Base-by-base conservation (phyloP, 768 basidiomycete genomes). In the Collybia sordida region DNA sequence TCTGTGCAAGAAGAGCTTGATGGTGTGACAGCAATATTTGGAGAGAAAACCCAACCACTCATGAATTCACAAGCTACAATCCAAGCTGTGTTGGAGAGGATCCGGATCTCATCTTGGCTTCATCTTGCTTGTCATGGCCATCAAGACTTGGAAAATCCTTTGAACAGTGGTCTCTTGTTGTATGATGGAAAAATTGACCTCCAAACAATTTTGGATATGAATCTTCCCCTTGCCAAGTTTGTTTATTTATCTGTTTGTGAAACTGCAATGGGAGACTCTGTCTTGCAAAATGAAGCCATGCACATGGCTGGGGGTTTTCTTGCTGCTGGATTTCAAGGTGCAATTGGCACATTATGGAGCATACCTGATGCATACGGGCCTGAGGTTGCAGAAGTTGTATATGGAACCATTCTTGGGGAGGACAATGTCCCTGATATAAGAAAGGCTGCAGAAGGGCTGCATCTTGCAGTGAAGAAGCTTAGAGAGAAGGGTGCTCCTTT, bases 181-280 rank as follows among this genome's bases (percentile, higher is more conserved):
- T n/a, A n/a, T n/a, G n/a, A n/a, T n/a, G n/a, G n/a, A n/a, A n/a
- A n/a, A n/a, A n/a, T n/a, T n/a, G n/a, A n/a, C n/a, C n/a, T n/a
- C n/a, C n/a, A n/a, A n/a, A n/a, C n/a, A n/a, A n/a, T n/a, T n/a
- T n/a, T n/a, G n/a, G n/a, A n/a, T 24, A 54, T 52, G 15, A 25
- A 15, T 18, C 15, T 59, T 2, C 48, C 60, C 3, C 56, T 40
- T 15, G 61, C 64, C 0, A 61, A 69, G 43, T 71, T 73, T 60
- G 72, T 66, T 19, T 71, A 68, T 41, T 35, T 73, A 21, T 63
- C 64, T 15, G n/a, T n/a, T n/a, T n/a, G n/a, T n/a, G n/a, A n/a
- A n/a, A n/a, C n/a, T n/a, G n/a, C n/a, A n/a, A n/a, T n/a, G n/a
- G n/a, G n/a, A n/a, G n/a, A n/a, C n/a, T n/a, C n/a, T n/a, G n/a